Percentiles rank a stretch among this genome's conserved stretches.
phyloP scores from a whole-genome alignment of 2,329 filamentous ascomycete species.

The Seiridium cupressi region DNA sequence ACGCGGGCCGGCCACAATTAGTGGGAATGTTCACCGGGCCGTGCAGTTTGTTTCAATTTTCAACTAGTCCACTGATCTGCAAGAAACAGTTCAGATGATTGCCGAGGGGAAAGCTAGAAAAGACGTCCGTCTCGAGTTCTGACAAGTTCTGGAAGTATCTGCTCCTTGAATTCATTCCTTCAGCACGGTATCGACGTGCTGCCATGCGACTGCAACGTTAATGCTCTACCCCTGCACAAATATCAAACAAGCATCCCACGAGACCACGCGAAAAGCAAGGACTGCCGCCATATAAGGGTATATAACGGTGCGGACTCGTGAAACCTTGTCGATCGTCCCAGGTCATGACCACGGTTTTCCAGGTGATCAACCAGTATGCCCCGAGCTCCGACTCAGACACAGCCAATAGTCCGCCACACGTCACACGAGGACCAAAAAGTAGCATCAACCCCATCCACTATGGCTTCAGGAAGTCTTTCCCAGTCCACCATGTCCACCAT shows the following conservation, averaged over 20 bases:
- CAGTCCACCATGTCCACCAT: background rate
- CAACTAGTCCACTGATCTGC: background rate
- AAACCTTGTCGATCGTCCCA: too few species aligned
- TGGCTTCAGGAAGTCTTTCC: background rate
- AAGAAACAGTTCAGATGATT: background rate
- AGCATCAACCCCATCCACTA: background rate
- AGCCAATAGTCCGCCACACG: background rate
- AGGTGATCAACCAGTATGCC: too few species aligned
- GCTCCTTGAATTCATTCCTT: background rate
- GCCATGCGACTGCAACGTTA: too few species aligned
- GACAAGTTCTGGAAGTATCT: background rate
- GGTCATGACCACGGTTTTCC: too few species aligned
- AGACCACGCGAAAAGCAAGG: too few species aligned
- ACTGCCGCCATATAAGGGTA: too few species aligned
- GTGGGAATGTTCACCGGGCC: background rate
- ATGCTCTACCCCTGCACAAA: too few species aligned
- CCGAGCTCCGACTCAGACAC: background rate
- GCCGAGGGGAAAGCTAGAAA: background rate
- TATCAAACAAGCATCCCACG: too few species aligned
- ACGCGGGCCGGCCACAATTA: slow-evolving; percentile 29
- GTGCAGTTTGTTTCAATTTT: background rate
- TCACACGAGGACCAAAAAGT: background rate
- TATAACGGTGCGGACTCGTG: too few species aligned
- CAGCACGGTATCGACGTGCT: too few species aligned
- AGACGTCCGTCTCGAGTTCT: background rate